Evolutionary conservation across 192 early-diverging fungal species (phyloP).

Genomic region (Backusella westeae): DNA sequence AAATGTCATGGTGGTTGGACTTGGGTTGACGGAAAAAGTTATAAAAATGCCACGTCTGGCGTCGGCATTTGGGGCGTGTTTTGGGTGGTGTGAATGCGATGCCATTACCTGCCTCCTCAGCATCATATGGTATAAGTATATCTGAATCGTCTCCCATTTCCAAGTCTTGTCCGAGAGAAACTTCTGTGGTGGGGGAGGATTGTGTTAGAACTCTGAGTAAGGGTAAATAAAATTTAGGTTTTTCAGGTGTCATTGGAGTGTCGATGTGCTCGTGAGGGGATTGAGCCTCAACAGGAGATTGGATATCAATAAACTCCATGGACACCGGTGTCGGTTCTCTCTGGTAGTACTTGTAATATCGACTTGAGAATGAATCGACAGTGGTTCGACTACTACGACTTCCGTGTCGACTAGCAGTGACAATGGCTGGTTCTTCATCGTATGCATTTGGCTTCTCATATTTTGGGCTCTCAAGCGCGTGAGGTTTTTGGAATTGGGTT

Average conservation of each 20-base stretch:
- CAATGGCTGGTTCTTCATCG: conserved; percentile 9
- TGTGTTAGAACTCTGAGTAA: neutral
- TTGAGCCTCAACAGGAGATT: neutral
- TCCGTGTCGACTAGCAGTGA: conserved; percentile 3
- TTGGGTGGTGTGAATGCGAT: neutral
- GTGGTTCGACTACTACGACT: conserved; percentile 5
- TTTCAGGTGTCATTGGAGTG: neutral
- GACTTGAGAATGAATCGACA: conserved; percentile 2
- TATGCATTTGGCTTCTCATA: conserved; percentile 38
- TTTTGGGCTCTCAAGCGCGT: conserved; percentile 23
- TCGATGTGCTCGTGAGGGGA: neutral
- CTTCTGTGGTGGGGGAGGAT: neutral
- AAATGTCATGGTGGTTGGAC: neutral
- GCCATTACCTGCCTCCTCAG: neutral
- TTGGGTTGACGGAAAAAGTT: neutral
- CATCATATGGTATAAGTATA: neutral
- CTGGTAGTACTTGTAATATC: neutral
- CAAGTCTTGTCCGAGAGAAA: neutral
- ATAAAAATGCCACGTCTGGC: neutral
- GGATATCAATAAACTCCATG: neutral
- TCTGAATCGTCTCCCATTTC: neutral
- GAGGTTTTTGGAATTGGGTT: conserved; percentile 19
- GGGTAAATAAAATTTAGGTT: neutral
- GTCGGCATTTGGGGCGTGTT: neutral
- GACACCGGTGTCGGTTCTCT: neutral